Evolutionary conservation across 2,329 filamentous ascomycete species (phyloP).

Genomic region (Fusarium irregulare): DNA sequence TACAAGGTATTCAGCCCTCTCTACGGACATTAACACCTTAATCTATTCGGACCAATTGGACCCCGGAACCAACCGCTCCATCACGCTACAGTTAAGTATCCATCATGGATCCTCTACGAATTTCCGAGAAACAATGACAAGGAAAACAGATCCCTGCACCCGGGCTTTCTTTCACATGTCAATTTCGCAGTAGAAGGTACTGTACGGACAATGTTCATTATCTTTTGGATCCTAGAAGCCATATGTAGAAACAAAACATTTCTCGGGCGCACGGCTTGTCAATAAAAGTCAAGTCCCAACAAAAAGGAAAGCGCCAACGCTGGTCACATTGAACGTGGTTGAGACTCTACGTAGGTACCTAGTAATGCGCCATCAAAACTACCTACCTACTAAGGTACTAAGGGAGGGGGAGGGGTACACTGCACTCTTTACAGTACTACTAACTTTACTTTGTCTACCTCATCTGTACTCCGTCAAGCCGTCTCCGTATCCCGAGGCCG

Average conservation of each 20-base stretch:
- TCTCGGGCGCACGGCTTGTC: background rate
- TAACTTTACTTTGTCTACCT: background rate
- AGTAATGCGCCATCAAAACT: conserved; percentile 9
- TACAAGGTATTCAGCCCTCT: background rate
- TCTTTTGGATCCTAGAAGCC: background rate
- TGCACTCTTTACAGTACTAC: background rate
- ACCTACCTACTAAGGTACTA: background rate
- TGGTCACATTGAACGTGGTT: conserved; percentile 22
- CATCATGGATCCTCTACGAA: conserved; percentile 20
- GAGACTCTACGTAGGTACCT: conserved; percentile 25
- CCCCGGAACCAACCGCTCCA: conserved; percentile 12
- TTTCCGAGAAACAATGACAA: conserved; percentile 24
- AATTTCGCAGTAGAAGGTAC: background rate
- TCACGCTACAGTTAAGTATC: conserved; percentile 13
- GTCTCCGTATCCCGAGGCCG: conserved; percentile 24
- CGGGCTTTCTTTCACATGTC: conserved; percentile 35
- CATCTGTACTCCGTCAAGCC: conserved; percentile 1
- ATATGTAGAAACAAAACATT: background rate
- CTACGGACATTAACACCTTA: background rate
- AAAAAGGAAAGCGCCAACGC: conserved; percentile 17
- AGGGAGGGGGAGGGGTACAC: conserved; percentile 8
- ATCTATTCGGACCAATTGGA: background rate
- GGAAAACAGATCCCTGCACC: conserved; percentile 17
- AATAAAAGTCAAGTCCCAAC: conserved; percentile 31
- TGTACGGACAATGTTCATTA: background rate